These are phyloP conservation scores for Chaetomium cochliodes DNA, from an alignment of 495 filamentous ascomycete species.

Conservation along the genomic window DNA sequence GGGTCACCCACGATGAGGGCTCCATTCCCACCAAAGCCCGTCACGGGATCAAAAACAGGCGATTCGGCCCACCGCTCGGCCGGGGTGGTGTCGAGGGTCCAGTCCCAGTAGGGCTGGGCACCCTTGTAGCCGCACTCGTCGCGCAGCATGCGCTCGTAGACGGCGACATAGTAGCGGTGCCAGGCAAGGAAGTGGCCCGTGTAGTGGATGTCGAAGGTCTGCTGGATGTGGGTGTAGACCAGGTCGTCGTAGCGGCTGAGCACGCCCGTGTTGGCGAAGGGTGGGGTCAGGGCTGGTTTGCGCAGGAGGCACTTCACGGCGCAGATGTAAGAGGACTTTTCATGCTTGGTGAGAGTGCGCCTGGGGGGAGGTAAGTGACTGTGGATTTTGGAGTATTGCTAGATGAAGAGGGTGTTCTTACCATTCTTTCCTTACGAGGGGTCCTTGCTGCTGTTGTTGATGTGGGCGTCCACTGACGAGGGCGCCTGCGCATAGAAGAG, in stretches of 20 bases:
- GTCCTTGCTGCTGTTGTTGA: neutral
- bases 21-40: conserved; percentile 37
- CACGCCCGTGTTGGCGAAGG: conserved; percentile 23
- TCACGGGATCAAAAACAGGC: conserved; percentile 38
- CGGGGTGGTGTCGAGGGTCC: conserved; percentile 40
- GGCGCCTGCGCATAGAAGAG: conserved; percentile 3
- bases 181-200: conserved; percentile 45
- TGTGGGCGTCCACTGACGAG: conserved; percentile 4
- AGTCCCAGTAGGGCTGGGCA: conserved; percentile 46
- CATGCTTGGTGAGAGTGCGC: conserved; percentile 24
- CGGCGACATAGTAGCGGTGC: conserved; percentile 41
- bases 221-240: conserved; percentile 42
- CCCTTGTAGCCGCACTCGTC: conserved; percentile 40
- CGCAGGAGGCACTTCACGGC: conserved; percentile 29
- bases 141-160: conserved; percentile 41
- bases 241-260: conserved; percentile 41
- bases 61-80: conserved; percentile 33
- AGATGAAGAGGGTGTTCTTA: neutral
- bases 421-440: conserved; percentile 25
- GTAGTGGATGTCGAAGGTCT: conserved; percentile 40
- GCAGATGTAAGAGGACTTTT: conserved; percentile 18
- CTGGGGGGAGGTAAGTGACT: conserved; percentile 3
- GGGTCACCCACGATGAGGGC: conserved; percentile 18
- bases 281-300: conserved; percentile 24
- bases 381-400: neutral